Percentiles rank a stretch among this genome's conserved stretches.
phyloP scores from a whole-genome alignment of 805 yeast genomes.

The Saturnispora sanitii region DNA sequence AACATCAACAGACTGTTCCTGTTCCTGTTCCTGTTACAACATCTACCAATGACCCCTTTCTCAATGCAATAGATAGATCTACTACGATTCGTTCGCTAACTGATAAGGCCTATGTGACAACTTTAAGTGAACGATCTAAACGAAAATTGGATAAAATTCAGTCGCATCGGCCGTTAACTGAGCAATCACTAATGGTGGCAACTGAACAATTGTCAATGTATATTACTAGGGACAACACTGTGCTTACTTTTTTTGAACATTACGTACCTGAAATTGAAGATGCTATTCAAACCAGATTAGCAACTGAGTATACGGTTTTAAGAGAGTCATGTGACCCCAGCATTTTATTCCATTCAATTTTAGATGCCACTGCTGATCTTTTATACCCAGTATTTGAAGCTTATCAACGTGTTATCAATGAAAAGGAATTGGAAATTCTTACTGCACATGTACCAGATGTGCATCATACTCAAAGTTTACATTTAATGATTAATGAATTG shows the following conservation, averaged over 20 bases:
- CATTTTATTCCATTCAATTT: slow-evolving; percentile 41
- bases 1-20: too few species aligned
- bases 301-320: slow-evolving; percentile 36
- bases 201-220: slow-evolving; percentile 49
- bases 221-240: slow-evolving; percentile 34
- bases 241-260: slow-evolving; percentile 49
- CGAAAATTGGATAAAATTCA: slow-evolving; percentile 27
- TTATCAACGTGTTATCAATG: slow-evolving; percentile 37
- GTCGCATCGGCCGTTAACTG: slow-evolving; percentile 35
- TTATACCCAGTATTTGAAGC: slow-evolving; percentile 44
- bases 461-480: slow-evolving; percentile 42
- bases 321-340: slow-evolving; percentile 44
- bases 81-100: slow-evolving; percentile 27
- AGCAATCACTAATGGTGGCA: slow-evolving; percentile 36
- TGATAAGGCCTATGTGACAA: slow-evolving; percentile 22
- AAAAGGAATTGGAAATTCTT: slow-evolving; percentile 42
- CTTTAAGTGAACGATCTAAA: slow-evolving; percentile 9
- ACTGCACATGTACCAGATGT: slow-evolving; percentile 34
- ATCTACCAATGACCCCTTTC: slow-evolving; percentile 1
- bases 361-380: slow-evolving; percentile 47
- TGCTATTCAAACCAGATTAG: slow-evolving; percentile 41
- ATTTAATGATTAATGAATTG: slow-evolving; percentile 44
- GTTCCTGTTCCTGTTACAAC: too few species aligned
- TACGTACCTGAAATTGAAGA: slow-evolving; percentile 43
- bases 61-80: slow-evolving; percentile 7